Evolutionary conservation across 371 early-diverging fungal genomes (phyloP).

Genomic region (Saksenaea oblongispora): DNA sequence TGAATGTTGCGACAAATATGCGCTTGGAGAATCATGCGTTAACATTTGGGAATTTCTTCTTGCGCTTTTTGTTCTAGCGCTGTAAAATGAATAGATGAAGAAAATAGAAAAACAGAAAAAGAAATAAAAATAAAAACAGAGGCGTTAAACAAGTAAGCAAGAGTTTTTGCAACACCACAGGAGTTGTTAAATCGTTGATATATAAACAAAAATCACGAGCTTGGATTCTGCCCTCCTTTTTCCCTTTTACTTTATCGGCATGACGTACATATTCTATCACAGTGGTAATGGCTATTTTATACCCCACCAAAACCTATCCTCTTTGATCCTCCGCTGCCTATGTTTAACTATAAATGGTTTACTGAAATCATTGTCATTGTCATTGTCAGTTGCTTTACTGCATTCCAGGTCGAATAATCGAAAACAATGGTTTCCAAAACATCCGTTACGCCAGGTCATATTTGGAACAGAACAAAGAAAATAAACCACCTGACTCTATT

Average conservation of each 20-base stretch:
- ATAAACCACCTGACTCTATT: no score
- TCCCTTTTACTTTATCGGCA: neutral
- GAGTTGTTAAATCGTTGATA: neutral
- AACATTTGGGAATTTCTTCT: neutral
- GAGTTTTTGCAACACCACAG: constrained; percentile 1
- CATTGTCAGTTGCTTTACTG: neutral
- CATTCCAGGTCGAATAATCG: neutral
- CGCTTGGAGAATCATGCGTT: constrained; percentile 13
- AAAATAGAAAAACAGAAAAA: constrained; percentile 1
- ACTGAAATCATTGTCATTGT: neutral
- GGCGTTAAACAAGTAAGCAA: neutral
- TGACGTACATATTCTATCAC: neutral
- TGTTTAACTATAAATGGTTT: neutral
- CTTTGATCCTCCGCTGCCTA: neutral
- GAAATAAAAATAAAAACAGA: neutral
- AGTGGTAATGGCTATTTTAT: neutral
- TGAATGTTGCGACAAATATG: constrained; percentile 22
- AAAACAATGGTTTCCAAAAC: no score
- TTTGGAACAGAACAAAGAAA: neutral
- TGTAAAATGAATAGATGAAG: neutral
- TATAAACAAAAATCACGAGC: constrained; percentile 1
- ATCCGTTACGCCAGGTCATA: neutral
- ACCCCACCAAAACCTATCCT: neutral
- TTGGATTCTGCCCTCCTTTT: neutral
- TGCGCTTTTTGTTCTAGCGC: neutral